Base-by-base conservation (phyloP, 2,329 filamentous ascomycete genomes). In the Clarireedia hainanense region DNA sequence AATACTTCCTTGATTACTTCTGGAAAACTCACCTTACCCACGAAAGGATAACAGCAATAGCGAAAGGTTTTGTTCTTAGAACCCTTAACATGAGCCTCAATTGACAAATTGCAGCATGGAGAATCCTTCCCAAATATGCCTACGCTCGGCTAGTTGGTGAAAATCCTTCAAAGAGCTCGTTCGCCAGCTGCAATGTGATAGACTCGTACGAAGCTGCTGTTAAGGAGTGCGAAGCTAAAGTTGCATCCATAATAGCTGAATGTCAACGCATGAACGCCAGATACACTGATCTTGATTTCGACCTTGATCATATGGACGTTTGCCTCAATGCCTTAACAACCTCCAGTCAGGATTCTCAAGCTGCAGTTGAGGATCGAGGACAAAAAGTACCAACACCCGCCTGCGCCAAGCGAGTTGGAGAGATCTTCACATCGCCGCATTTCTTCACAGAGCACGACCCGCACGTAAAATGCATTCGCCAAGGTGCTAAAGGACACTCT, bases 211-310 rank as follows among this genome's bases (percentile, higher is more conserved):
- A 89, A 47, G 80, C 88, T 61, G 88, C 88, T 0, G 80, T 77
- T 1, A 78, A 77, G 14, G 79, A 86, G 57, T 92, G 89, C 69
- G 75, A 74, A 49, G 79, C 79, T 57, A 86, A 76, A 71, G 85
- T 77, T 1, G 75, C 74, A 39, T 77, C 80, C 65, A 83, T 83
- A 56, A 74, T 80, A 53, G 73, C 74, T 52, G 80, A 83, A 64
- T 92, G 89, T 68, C 76, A 81, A 20, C 79, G 86, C 4, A 75
- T 89, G 50, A 94, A 94, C 70, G 85, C 88, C 64, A 91, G 89
- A 69, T 95, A 92, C 67, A 80, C 85, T 12, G 89, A 92, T 65
- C 80, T 84, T 24, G 83, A 91, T 68, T 95, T 94, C 67, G 86
- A 94, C 67, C 81, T 94, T 51, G 88, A 92, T 39, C 27, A 50